Percentiles rank a stretch among this genome's conserved stretches.
Conservation (phyloP, 805 yeast species). For the Saccharomycopsis vini region DNA sequence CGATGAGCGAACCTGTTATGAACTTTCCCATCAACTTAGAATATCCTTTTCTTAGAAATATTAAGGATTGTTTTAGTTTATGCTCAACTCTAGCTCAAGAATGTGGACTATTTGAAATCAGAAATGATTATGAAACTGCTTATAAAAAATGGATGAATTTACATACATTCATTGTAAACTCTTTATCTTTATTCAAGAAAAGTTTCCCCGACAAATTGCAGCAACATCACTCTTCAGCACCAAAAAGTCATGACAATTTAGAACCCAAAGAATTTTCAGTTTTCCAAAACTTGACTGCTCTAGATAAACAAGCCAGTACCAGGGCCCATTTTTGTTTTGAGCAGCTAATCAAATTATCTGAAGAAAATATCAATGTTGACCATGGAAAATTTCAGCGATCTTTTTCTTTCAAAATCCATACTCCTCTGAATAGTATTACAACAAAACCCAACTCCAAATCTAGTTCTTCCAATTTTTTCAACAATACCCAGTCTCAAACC, state of each 20-base stretch:
- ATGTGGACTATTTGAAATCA: slow-evolving; percentile 12
- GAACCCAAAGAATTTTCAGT: neutral
- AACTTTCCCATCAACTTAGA: slow-evolving; percentile 10
- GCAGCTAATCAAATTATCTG: slow-evolving; percentile 8
- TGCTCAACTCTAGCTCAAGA: slow-evolving; percentile 11
- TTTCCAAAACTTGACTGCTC: slow-evolving; percentile 1
- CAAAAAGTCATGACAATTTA: neutral
- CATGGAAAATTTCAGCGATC: too few species aligned
- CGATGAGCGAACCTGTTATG: slow-evolving; percentile 1
- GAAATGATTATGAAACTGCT: slow-evolving; percentile 8
- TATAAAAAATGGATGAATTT: slow-evolving; percentile 20
- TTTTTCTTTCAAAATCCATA: too few species aligned
- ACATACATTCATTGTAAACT: slow-evolving; percentile 10
- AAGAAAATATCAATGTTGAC: too few species aligned
- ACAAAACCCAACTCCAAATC: too few species aligned
- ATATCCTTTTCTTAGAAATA: slow-evolving; percentile 6
- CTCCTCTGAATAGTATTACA: too few species aligned
- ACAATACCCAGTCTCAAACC: too few species aligned
- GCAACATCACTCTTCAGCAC: too few species aligned
- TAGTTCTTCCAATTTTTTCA: too few species aligned
- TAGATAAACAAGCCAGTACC: slow-evolving; percentile 7
- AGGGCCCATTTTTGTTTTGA: slow-evolving; percentile 17
- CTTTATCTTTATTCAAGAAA: slow-evolving; percentile 8
- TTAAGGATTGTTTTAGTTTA: slow-evolving; percentile 11
- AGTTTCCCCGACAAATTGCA: slow-evolving; percentile 8